Evolutionary conservation across 768 basidiomycete species (phyloP).

Genomic region (Inosperma sp.): DNA sequence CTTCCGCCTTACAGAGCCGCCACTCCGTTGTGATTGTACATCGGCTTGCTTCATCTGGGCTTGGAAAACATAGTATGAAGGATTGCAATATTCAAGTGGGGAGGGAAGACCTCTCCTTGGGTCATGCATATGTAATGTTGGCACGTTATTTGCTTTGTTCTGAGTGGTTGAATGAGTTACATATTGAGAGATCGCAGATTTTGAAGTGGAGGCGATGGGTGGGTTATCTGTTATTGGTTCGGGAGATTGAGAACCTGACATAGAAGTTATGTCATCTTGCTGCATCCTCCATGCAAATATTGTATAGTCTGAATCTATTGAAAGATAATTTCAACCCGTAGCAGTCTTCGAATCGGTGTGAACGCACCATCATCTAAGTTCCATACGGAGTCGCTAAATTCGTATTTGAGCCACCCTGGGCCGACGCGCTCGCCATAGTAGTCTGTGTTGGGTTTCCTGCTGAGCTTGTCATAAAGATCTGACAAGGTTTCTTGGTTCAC

Average conservation of each 20-base stretch:
- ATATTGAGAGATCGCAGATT: slow-evolving; percentile 14
- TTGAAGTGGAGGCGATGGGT: slow-evolving; percentile 26
- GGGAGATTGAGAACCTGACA: slow-evolving; percentile 11
- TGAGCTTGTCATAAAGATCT: slow-evolving; percentile 66
- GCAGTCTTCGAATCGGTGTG: neutral
- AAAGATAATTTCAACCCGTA: neutral
- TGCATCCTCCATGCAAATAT: slow-evolving; percentile 71
- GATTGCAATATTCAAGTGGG: slow-evolving; percentile 62
- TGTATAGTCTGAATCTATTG: slow-evolving; percentile 76
- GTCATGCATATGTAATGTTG: slow-evolving; percentile 62
- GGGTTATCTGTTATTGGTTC: no score
- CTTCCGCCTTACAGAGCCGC: slow-evolving; percentile 24
- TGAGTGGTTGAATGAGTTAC: slow-evolving; percentile 4
- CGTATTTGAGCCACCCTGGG: slow-evolving; percentile 83
- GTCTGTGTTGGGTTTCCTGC: slow-evolving; percentile 54
- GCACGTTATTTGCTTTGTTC: slow-evolving; percentile 22
- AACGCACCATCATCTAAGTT: slow-evolving; percentile 81
- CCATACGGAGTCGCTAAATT: slow-evolving; percentile 75
- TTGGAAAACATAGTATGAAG: slow-evolving; percentile 66
- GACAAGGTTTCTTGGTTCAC: slow-evolving; percentile 66
- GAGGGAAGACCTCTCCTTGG: slow-evolving; percentile 54
- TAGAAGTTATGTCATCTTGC: slow-evolving; percentile 13
- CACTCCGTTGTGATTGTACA: slow-evolving; percentile 20
- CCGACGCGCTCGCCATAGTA: slow-evolving; percentile 60
- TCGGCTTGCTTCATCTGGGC: slow-evolving; percentile 13